These are phyloP conservation scores for Coniferiporia weirii DNA, from an alignment of 1,284 basidiomycete genomes.

Conservation along the genomic window DNA sequence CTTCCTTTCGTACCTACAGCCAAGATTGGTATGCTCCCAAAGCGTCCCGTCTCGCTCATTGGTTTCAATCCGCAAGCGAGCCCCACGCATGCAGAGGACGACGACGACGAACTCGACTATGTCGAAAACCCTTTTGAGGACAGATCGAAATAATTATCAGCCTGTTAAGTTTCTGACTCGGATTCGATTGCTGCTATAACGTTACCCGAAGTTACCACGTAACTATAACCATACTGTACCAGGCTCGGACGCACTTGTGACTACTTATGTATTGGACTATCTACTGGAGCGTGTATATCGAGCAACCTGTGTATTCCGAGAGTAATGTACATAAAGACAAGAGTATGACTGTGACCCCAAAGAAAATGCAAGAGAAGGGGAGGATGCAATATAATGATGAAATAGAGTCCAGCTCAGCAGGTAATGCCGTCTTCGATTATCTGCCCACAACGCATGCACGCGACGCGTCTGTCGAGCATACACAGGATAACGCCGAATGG, in stretches of 20 bases:
- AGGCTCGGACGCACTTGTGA: background rate
- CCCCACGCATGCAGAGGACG: constrained; percentile 29
- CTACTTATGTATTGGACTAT: background rate
- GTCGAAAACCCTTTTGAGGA: constrained; percentile 67
- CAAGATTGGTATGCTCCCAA: constrained; percentile 70
- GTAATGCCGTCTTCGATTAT: constrained; percentile 24
- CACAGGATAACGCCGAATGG: constrained; percentile 71
- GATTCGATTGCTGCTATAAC: background rate
- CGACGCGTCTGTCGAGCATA: constrained; percentile 61
- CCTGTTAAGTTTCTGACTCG: background rate
- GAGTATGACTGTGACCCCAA: background rate
- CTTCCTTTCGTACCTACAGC: constrained; percentile 25
- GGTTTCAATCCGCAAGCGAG: constrained; percentile 31
- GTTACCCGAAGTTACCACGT: background rate
- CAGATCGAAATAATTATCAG: background rate
- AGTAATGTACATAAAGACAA: background rate
- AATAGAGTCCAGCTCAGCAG: background rate
- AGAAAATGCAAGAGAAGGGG: background rate
- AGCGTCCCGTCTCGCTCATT: constrained; percentile 66
- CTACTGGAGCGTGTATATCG: background rate
- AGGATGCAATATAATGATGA: background rate
- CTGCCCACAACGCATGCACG: constrained; percentile 53
- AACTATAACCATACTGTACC: background rate
- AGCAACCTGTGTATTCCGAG: background rate
- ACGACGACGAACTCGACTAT: constrained; percentile 57